phyloP scores from a whole-genome alignment of 345 rosid species.

The Pistacia vera region DNA sequence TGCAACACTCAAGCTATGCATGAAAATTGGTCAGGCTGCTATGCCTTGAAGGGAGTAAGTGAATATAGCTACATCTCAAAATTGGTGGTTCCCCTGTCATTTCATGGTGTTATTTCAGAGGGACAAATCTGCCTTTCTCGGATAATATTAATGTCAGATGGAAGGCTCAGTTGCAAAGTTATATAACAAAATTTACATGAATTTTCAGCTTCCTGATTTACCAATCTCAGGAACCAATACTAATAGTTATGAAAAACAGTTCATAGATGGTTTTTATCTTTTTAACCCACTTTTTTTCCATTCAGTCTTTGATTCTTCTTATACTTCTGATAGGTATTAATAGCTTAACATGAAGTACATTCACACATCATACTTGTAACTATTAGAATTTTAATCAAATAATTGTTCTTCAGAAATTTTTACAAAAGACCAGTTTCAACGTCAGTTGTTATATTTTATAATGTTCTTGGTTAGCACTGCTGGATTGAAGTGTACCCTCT shows the following conservation, averaged over 20 bases:
- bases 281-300: too few relatives aligned
- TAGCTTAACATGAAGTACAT: not conserved
- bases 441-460: too few relatives aligned
- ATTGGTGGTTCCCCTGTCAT: not conserved
- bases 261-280: not conserved
- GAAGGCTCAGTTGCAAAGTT: not conserved
- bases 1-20: not conserved
- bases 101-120: not conserved
- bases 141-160: not conserved
- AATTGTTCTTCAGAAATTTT: not conserved
- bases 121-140: not conserved
- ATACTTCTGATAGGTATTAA: not conserved
- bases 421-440: too few relatives aligned
- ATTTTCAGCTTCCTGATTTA: constrained; percentile 3
- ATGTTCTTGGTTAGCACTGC: not conserved
- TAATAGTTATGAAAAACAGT: constrained; percentile 4
- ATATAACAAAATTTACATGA: not conserved
- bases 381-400: not conserved
- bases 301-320: not conserved
- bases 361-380: constrained; percentile 6
- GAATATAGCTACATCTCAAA: not conserved
- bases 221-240: constrained; percentile 1
- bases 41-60: not conserved
- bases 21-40: not conserved
- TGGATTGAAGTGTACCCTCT: too few relatives aligned